Evolutionary conservation across 257 asterid species (phyloP).

Genomic region (Solanum arcanum): DNA sequence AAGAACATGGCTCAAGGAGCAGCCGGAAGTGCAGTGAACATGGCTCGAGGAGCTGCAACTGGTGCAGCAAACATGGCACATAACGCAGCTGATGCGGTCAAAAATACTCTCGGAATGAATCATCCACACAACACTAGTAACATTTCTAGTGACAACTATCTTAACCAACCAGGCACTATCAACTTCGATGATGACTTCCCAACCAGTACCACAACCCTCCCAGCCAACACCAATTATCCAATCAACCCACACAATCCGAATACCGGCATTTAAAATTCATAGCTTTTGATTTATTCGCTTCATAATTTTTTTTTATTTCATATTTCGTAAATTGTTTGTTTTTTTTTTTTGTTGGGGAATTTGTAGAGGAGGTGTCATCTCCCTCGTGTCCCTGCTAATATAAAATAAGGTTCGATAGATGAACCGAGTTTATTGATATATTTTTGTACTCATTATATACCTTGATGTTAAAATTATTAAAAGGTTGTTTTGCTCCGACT

Average conservation of each 20-base stretch:
- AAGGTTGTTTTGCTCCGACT: not conserved
- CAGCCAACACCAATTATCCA: not conserved
- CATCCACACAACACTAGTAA: not conserved
- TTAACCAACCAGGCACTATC: not conserved
- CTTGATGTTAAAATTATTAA: not conserved
- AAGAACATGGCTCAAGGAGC: conserved; percentile 43
- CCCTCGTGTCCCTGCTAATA: conserved; percentile 71
- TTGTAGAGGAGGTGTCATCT: conserved; percentile 23
- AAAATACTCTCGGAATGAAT: conserved; percentile 35
- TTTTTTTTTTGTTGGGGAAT: conserved; percentile 18
- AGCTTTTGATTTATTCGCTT: not conserved
- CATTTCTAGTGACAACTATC: not conserved
- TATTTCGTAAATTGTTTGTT: not conserved
- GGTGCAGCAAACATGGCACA: conserved; percentile 41
- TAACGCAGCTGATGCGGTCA: conserved; percentile 67
- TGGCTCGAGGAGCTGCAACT: conserved; percentile 34
- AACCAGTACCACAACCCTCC: not conserved
- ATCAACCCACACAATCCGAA: not conserved
- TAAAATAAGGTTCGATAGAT: conserved; percentile 22
- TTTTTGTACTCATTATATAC: not conserved
- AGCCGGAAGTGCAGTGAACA: conserved; percentile 31
- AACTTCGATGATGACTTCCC: not conserved
- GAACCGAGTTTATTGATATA: not conserved
- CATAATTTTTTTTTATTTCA: not conserved
- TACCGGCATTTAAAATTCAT: not conserved